Conservation (phyloP, 768 basidiomycete species). For the Serendipita sp. region DNA sequence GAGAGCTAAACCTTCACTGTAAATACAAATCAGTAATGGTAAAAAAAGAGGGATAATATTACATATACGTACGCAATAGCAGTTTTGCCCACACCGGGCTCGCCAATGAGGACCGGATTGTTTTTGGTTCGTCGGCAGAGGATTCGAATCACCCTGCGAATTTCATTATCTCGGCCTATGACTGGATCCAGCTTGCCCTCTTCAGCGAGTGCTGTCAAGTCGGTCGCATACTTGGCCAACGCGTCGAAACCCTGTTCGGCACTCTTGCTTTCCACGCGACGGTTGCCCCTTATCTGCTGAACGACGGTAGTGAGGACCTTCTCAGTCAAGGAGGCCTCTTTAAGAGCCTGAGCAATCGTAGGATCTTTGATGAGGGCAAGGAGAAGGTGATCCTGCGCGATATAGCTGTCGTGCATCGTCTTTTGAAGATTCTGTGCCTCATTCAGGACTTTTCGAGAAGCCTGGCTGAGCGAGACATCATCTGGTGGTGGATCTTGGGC, state of each 20-base stretch:
- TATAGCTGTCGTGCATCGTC: slow-evolving; percentile 77
- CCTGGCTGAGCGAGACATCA: slow-evolving; percentile 47
- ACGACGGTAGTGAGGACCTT: slow-evolving; percentile 59
- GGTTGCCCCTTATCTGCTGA: slow-evolving; percentile 65
- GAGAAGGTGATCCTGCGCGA: slow-evolving; percentile 85
- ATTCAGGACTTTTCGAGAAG: slow-evolving; percentile 45
- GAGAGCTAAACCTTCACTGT: slow-evolving; percentile 78
- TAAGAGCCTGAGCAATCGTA: slow-evolving; percentile 49
- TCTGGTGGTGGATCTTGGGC: slow-evolving; percentile 76
- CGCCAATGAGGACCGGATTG: slow-evolving; percentile 93
- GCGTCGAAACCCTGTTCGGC: slow-evolving; percentile 93
- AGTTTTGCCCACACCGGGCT: slow-evolving; percentile 92
- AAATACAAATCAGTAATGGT: neutral
- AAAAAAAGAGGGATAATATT: neutral
- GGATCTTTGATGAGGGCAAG: slow-evolving; percentile 68
- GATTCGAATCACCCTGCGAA: slow-evolving; percentile 69
- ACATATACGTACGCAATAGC: slow-evolving; percentile 39
- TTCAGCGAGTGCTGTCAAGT: slow-evolving; percentile 73
- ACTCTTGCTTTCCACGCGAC: slow-evolving; percentile 66
- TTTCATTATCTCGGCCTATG: slow-evolving; percentile 85
- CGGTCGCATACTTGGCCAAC: slow-evolving; percentile 71
- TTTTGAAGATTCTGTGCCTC: slow-evolving; percentile 67
- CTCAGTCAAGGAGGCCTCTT: slow-evolving; percentile 59
- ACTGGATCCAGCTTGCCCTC: slow-evolving; percentile 94
- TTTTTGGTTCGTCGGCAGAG: slow-evolving; percentile 86